These are phyloP conservation scores for Chaetomium strumarium DNA, from an alignment of 2,329 filamentous ascomycete genomes.

Conservation along the genomic window DNA sequence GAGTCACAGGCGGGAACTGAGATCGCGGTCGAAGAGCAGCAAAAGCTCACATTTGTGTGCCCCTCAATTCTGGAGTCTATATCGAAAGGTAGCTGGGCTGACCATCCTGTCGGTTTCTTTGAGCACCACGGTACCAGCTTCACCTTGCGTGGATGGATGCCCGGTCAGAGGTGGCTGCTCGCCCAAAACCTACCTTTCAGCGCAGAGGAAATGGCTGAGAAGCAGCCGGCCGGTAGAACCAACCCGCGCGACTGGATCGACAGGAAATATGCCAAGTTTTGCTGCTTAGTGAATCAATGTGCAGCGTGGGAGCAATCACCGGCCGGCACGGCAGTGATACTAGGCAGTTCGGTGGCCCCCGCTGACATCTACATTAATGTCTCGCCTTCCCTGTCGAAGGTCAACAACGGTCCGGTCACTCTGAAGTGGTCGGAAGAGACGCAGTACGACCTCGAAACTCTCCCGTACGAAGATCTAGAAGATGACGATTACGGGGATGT, in stretches of 20 bases:
- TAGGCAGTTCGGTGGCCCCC: slow-evolving; percentile 31
- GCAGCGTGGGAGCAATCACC: slow-evolving; percentile 42
- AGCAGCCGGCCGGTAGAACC: slow-evolving; percentile 19
- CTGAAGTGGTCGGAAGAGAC: slow-evolving; percentile 35
- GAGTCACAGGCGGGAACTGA: neutral
- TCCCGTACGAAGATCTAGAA: slow-evolving; percentile 38
- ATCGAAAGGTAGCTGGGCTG: slow-evolving; percentile 28
- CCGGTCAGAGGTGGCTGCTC: slow-evolving; percentile 34
- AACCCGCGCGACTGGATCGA: slow-evolving; percentile 25
- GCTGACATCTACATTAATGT: slow-evolving; percentile 37
- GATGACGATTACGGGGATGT: slow-evolving; percentile 27
- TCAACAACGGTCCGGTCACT: slow-evolving; percentile 25
- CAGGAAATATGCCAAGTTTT: slow-evolving; percentile 28
- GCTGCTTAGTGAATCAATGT: slow-evolving; percentile 34
- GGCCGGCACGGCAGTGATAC: slow-evolving; percentile 31
- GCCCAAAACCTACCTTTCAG: slow-evolving; percentile 29
- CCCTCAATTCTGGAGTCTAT: slow-evolving; percentile 8
- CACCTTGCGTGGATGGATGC: slow-evolving; percentile 40
- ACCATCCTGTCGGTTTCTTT: slow-evolving; percentile 30
- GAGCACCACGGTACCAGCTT: slow-evolving; percentile 35
- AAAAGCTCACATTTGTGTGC: slow-evolving; percentile 17
- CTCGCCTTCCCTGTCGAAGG: slow-evolving; percentile 21
- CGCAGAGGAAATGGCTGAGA: slow-evolving; percentile 30
- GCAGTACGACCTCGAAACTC: slow-evolving; percentile 36
- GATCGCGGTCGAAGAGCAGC: neutral